A percentile compares a stretch with the other conserved stretches of the same genome.
Evolutionary conservation across 176 grass and related monocot species (phyloP).

Genomic region (Carex myosuroides): DNA sequence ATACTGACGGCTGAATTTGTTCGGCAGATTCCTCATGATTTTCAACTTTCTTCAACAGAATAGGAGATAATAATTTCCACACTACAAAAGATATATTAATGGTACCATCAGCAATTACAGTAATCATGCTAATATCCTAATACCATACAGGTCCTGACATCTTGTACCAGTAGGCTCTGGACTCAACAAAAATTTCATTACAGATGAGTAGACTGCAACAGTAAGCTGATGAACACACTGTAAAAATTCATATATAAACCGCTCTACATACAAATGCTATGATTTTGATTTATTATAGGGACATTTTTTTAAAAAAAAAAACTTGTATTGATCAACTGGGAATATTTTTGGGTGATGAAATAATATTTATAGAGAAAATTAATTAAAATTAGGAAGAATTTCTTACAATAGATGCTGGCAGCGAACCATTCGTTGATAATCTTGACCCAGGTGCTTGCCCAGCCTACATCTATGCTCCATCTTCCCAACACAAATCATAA

Average conservation of each 20-base stretch:
- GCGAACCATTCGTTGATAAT: conserved; percentile 84
- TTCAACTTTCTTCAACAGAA: conserved; percentile 28
- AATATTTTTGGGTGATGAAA: neutral
- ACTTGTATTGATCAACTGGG: neutral
- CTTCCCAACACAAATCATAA: conserved; percentile 27
- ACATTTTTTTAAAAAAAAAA: neutral
- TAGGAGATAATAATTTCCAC: conserved; percentile 65
- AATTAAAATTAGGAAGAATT: neutral
- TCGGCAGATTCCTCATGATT: conserved; percentile 22
- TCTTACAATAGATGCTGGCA: conserved; percentile 72
- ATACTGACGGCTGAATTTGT: conserved; percentile 29
- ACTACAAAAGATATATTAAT: conserved; percentile 32
- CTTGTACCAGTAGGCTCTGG: neutral
- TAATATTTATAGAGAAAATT: neutral
- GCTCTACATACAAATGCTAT: neutral
- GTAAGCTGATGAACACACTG: neutral
- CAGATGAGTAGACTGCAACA: neutral
- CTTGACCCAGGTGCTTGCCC: conserved; percentile 89
- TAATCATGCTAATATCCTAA: neutral
- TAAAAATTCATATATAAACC: no score
- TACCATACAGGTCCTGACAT: neutral
- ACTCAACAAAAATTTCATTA: neutral
- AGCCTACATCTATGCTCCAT: conserved; percentile 92
- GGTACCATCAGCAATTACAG: neutral
- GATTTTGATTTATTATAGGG: neutral